Base-by-base conservation (phyloP, 2,329 filamentous ascomycete genomes). In the Trematosphaeria pertusa region DNA sequence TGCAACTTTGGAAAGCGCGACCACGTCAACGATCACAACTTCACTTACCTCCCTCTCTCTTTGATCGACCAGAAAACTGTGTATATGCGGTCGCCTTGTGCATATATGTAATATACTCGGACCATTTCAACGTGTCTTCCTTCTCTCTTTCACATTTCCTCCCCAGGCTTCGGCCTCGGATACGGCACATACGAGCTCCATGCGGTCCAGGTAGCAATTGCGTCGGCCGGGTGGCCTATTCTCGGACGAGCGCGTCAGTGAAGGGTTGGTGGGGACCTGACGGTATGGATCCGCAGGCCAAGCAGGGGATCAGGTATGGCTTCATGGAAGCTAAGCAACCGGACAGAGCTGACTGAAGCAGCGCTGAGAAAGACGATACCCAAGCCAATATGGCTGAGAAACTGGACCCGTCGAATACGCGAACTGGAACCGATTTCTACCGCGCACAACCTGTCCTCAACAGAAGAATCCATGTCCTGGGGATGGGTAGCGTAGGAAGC, bases 401-500 rank as follows among this genome's bases (percentile, higher is more conserved):
- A 11, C 14, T 44, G 20, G 36, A 26, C 17, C 15, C 17, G 12
- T 14, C 35, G 17, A 19, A 37, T 15, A 22, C 39, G 35, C 39
- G 46, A 34, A 56, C 52, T 35, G 45, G 62, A 4, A 55, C 65
- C 46, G 60, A 62, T 36, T 70, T 71, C 57, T 71, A 71, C 50
- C 66, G 69, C 46, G 45, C 45, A 5, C 43, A 61, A 28, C 57
- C 62, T 9, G 61, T 65, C 3, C 30, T 59, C 22, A 58, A 71
- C 37, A 58, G 61, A 28, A 59, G 67, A 3, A 65, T 71, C 18
- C 85, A 94, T 63, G 80, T 97, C 37, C 75, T 96, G 3, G 92
- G 93, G 9, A 67, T 88, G 9, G 92, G 92, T 26, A 95, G 91
- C 65, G 78, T 96, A 10, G 92, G 91, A 11, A 84, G 84, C 33